A percentile compares a stretch with the other conserved stretches of the same genome.
Conservation (phyloP, 306 rosid species). For the Ceratonia siliqua region DNA sequence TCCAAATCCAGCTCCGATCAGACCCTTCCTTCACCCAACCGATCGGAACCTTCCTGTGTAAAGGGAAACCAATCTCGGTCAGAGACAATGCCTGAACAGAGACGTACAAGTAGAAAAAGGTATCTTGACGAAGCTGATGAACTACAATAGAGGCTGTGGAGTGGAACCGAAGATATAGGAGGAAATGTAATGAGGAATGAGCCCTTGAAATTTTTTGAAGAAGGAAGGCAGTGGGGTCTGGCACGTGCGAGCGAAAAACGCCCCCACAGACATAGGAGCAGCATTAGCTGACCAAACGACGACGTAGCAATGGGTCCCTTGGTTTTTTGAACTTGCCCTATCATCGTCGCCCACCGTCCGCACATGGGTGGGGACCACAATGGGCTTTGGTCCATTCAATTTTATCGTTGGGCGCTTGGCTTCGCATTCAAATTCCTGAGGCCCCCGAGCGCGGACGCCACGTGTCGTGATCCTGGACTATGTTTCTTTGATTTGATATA, state of each 20-base stretch:
- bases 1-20: background rate
- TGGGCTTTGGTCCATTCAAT: constrained; percentile 17
- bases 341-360: constrained; percentile 16
- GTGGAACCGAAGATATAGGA: constrained; percentile 58
- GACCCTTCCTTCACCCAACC: background rate
- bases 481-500: background rate
- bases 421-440: constrained; percentile 55
- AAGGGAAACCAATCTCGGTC: background rate
- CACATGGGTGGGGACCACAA: constrained; percentile 81
- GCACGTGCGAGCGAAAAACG: background rate
- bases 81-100: background rate
- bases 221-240: constrained; percentile 30
- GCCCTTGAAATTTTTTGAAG: constrained; percentile 52
- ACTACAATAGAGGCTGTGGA: constrained; percentile 31
- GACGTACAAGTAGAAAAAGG: background rate
- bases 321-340: constrained; percentile 42
- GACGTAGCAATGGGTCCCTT: constrained; percentile 42
- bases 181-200: constrained; percentile 1
- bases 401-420: constrained; percentile 80
- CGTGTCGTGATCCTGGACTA: constrained; percentile 30
- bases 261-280: too few relatives aligned
- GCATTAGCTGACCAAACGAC: too few relatives aligned
- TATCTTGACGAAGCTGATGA: background rate
- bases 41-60: constrained; percentile 32
- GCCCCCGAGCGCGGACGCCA: background rate